Evolutionary conservation across 768 basidiomycete genomes (phyloP).

Genomic region (Mycena galericulata): DNA sequence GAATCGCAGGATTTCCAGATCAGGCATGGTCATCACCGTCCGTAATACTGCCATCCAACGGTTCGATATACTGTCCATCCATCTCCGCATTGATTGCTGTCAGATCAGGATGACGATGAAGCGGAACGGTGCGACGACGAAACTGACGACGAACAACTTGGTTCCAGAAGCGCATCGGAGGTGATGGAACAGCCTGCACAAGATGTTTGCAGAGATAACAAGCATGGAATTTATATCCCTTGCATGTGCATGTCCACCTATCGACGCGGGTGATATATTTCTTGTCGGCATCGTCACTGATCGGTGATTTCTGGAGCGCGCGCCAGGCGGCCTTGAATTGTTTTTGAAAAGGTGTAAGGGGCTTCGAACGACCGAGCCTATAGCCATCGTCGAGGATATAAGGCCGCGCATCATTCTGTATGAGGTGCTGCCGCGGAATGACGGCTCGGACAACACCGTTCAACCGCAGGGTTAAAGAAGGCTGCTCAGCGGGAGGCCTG

Average conservation of each 20-base stretch:
- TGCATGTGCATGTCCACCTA: slow-evolving; percentile 46
- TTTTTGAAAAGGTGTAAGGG: slow-evolving; percentile 39
- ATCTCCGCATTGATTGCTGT: not conserved
- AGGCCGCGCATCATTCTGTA: no score
- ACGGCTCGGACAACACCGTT: not conserved
- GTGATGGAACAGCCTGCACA: slow-evolving; percentile 41
- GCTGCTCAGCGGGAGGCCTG: no score
- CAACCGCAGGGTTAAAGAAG: not conserved
- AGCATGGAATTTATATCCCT: slow-evolving; percentile 41
- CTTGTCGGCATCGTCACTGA: slow-evolving; percentile 24
- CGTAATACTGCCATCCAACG: slow-evolving; percentile 31
- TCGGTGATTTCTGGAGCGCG: not conserved
- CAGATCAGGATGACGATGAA: slow-evolving; percentile 40
- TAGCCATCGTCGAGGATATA: no score
- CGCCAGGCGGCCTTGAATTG: slow-evolving; percentile 43
- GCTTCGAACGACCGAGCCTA: slow-evolving; percentile 37
- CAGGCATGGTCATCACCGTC: slow-evolving; percentile 40
- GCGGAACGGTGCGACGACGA: slow-evolving; percentile 35
- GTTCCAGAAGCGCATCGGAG: slow-evolving; percentile 33
- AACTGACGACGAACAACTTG: slow-evolving; percentile 36
- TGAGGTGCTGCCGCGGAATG: not conserved
- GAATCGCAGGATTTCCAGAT: slow-evolving; percentile 25
- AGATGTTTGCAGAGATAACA: slow-evolving; percentile 50
- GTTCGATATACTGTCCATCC: not conserved
- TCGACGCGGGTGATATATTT: slow-evolving; percentile 37